These are phyloP conservation scores for Cyberlindnera bimundalis DNA, from an alignment of 805 yeast species.

Conservation along the genomic window DNA sequence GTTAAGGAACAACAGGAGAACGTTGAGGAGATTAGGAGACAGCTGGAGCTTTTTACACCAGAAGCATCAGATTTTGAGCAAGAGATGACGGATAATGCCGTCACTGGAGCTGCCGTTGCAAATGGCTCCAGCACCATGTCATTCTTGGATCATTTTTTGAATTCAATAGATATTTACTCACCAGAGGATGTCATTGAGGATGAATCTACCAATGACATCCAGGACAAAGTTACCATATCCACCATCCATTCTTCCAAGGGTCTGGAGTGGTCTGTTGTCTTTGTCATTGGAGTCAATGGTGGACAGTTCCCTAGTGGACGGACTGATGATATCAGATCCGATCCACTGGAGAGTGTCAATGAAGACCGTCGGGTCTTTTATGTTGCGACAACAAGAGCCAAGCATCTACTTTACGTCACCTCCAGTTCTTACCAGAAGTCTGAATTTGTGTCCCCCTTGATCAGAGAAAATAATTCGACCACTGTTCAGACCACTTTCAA, in stretches of 20 bases:
- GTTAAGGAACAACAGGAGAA: conserved; percentile 35
- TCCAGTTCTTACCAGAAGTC: conserved; percentile 18
- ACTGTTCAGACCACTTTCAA: conserved; percentile 4
- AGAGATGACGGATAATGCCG: no score
- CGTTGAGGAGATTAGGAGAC: conserved; percentile 38
- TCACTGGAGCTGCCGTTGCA: background rate
- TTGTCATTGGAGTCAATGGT: conserved; percentile 69
- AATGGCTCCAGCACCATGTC: conserved; percentile 11
- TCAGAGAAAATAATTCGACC: background rate
- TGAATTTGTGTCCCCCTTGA: conserved; percentile 16
- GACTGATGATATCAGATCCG: conserved; percentile 21
- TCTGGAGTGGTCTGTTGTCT: conserved; percentile 91
- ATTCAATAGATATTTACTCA: conserved; percentile 35
- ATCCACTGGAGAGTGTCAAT: conserved; percentile 35
- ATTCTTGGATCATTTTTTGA: conserved; percentile 32
- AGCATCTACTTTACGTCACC: conserved; percentile 45
- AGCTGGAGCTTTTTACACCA: conserved; percentile 35
- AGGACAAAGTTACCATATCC: conserved; percentile 50
- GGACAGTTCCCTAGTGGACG: conserved; percentile 61
- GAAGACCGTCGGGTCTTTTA: conserved; percentile 86
- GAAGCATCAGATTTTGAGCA: conserved; percentile 2
- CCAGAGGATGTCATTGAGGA: conserved; percentile 25
- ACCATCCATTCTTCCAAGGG: conserved; percentile 95
- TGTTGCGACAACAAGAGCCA: conserved; percentile 87
- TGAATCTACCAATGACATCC: conserved; percentile 22